These are phyloP conservation scores for Astrothelium macrocarpum DNA, from an alignment of 495 filamentous ascomycete species.

Conservation along the genomic window DNA sequence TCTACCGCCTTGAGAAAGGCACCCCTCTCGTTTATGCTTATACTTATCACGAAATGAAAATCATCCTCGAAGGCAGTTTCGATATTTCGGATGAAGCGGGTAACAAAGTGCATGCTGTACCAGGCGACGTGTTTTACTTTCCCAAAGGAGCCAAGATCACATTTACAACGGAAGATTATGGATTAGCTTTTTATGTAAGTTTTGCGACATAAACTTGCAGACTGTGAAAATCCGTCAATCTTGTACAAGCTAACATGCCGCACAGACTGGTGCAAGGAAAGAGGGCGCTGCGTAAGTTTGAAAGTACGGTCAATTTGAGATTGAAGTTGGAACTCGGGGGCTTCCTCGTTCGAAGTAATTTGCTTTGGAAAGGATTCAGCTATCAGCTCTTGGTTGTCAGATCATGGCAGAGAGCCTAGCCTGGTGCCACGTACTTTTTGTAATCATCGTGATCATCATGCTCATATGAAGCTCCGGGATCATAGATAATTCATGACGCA, in stretches of 20 bases:
- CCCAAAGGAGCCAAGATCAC: conserved; percentile 70
- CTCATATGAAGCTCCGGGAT: background rate
- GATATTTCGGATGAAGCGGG: conserved; percentile 63
- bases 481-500: background rate
- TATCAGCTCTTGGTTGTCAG: too few relatives aligned
- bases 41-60: conserved; percentile 72
- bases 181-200: conserved; percentile 54
- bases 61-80: conserved; percentile 68
- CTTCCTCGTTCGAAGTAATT: too few relatives aligned
- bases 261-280: conserved; percentile 24
- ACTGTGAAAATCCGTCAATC: background rate
- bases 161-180: conserved; percentile 60
- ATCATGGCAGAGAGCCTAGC: too few relatives aligned
- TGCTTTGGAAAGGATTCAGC: too few relatives aligned
- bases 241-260: background rate
- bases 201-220: background rate
- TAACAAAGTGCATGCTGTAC: conserved; percentile 54
- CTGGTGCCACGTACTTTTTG: too few relatives aligned
- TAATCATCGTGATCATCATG: too few relatives aligned
- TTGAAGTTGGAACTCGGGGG: too few relatives aligned
- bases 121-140: conserved; percentile 71
- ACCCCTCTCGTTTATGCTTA: conserved; percentile 66
- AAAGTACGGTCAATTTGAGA: background rate
- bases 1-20: conserved; percentile 67
- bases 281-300: conserved; percentile 23